Base-by-base conservation (phyloP, 768 basidiomycete species). In the Pisolithus marmoratus region DNA sequence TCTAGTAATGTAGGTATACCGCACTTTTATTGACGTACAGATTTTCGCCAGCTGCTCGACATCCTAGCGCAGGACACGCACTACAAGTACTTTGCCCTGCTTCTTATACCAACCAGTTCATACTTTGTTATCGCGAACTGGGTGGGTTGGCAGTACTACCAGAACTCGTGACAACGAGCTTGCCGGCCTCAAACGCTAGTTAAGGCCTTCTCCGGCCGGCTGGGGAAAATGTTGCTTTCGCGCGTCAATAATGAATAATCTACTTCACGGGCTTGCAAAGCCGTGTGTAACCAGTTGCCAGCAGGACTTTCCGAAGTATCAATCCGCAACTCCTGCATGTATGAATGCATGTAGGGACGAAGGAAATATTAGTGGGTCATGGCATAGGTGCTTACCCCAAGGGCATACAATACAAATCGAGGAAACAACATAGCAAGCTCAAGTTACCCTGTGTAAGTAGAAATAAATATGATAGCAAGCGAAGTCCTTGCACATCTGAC, bases 101-200 rank as follows among this genome's bases (percentile, higher is more conserved):
- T 96, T 37, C 73, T 94, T 41, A 78, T 97, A 42, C 93, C 95
- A 12, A 84, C 85, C 8, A 81, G 78, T 9, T 76, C 86, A 38
- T 94, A 91, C 70, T 95, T 94, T 67, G 88, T 92, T 49, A 98
- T 98, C 61, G 92, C 93, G 38, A 97, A 97, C 62, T 98, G 95
- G 95, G 90, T 95, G 37, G 94, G 94, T 38, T 97, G 94, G 93
- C 93, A 97, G 68, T 96, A 92, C 68, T 97, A 91, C 65, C 83
- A 88, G 41, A 93, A 94, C 67, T 91, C 92, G 11, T 94, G 68
- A 81, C 38, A 5, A 40, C 26, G 17, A n/a, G n/a, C 31, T 22
- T 31, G 36, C 47, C 52, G 51, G 38, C 41, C 14, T 50, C 55
- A 54, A 22, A n/a, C 38, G 14, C 38, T 12, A 22, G 20, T 8